phyloP scores from a whole-genome alignment of 352 stramenopile genomes.

The Phytophthora cajani region DNA sequence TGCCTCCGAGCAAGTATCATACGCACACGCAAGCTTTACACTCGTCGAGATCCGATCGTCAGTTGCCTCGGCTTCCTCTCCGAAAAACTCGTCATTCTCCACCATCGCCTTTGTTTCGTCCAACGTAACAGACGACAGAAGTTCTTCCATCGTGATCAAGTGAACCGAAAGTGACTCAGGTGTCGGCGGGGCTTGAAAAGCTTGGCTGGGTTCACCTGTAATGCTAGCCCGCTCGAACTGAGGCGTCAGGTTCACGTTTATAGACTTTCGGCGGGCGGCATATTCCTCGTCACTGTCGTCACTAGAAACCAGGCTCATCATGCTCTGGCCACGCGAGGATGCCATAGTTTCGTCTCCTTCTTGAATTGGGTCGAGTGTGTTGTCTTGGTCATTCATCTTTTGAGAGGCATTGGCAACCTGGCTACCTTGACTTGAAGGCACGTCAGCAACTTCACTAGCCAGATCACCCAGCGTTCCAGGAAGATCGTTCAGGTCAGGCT shows the following conservation, averaged over 20 bases:
- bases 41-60: slow-evolving; percentile 19
- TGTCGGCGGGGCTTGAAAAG: slow-evolving; percentile 7
- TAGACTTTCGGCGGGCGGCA: slow-evolving; percentile 50
- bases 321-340: slow-evolving; percentile 61
- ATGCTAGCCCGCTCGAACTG: slow-evolving; percentile 76
- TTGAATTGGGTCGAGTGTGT: slow-evolving; percentile 64
- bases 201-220: slow-evolving; percentile 21
- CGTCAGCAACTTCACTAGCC: slow-evolving; percentile 35
- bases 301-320: slow-evolving; percentile 77
- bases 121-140: slow-evolving; percentile 44
- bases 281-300: slow-evolving; percentile 71
- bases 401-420: slow-evolving; percentile 12
- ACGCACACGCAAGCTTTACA: slow-evolving; percentile 48
- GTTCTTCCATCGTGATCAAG: slow-evolving; percentile 54
- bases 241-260: slow-evolving; percentile 77
- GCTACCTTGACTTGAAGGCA: slow-evolving; percentile 21
- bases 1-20: slow-evolving; percentile 48
- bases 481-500: slow-evolving; percentile 33
- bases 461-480: slow-evolving; percentile 29
- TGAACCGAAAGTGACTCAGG: slow-evolving; percentile 19
- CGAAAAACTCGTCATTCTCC: slow-evolving; percentile 34
- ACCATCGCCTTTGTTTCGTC: slow-evolving; percentile 24
- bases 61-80: slow-evolving; percentile 10
- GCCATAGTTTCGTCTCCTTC: slow-evolving; percentile 69
- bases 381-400: slow-evolving; percentile 40